Conservation (phyloP, 352 stramenopile species). For the Globisporangium irregulare region DNA sequence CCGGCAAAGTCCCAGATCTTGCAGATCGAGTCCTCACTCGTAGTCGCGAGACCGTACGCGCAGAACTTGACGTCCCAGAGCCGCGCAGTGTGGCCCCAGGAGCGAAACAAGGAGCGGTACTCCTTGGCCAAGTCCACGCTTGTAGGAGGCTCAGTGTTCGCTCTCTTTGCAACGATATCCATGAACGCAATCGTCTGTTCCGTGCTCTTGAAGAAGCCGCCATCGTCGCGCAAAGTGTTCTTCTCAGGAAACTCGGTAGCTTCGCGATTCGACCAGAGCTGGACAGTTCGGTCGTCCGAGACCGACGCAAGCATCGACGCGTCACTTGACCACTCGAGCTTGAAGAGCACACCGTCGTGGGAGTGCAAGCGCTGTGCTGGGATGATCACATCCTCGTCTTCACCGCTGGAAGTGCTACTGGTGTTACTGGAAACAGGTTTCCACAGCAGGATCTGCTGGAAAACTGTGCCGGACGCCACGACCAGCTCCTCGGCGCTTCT, state of each 20-base stretch:
- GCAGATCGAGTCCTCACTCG: slow-evolving; percentile 76
- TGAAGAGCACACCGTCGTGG: slow-evolving; percentile 86
- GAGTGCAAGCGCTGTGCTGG: slow-evolving; percentile 65
- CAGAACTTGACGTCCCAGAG: slow-evolving; percentile 86
- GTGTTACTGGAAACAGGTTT: slow-evolving; percentile 24
- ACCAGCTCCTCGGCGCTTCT: slow-evolving; percentile 51
- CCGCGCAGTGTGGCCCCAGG: slow-evolving; percentile 79
- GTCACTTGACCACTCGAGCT: slow-evolving; percentile 72
- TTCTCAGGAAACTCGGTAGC: slow-evolving; percentile 9
- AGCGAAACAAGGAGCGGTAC: slow-evolving; percentile 60
- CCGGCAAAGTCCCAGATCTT: slow-evolving; percentile 69
- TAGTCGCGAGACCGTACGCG: slow-evolving; percentile 39
- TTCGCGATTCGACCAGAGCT: slow-evolving; percentile 65
- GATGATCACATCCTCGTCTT: slow-evolving; percentile 19
- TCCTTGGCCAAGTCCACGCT: slow-evolving; percentile 16
- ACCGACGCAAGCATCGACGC: slow-evolving; percentile 71
- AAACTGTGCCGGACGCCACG: slow-evolving; percentile 81
- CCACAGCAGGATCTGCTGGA: slow-evolving; percentile 86
- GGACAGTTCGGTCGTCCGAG: slow-evolving; percentile 82
- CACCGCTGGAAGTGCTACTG: not conserved
- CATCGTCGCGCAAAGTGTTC: not conserved
- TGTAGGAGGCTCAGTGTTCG: not conserved
- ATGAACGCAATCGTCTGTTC: slow-evolving; percentile 13
- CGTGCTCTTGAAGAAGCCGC: slow-evolving; percentile 18
- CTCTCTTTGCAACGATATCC: slow-evolving; percentile 4